A percentile compares a stretch with the other conserved stretches of the same genome.
phyloP scores from a whole-genome alignment of 2,329 filamentous ascomycete species.

The Talaromyces sp. region DNA sequence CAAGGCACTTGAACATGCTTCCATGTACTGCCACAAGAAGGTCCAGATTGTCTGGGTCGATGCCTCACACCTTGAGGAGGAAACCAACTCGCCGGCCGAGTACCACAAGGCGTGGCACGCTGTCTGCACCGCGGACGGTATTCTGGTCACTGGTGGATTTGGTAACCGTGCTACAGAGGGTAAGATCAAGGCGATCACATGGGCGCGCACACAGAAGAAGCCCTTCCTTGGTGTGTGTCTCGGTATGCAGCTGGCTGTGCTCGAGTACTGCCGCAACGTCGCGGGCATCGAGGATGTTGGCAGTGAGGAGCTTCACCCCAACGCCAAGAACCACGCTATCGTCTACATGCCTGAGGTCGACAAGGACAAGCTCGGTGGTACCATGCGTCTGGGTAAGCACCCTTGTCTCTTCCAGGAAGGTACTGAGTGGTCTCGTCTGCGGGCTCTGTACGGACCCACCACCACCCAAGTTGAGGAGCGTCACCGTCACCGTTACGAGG shows the following conservation, averaged over 20 bases:
- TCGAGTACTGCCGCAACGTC: constrained; percentile 81
- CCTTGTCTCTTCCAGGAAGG: constrained; percentile 73
- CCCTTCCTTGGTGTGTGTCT: constrained; percentile 90
- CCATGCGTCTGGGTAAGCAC: constrained; percentile 80
- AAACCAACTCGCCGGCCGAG: constrained; percentile 63
- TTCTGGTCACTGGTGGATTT: constrained; percentile 71
- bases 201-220: constrained; percentile 77
- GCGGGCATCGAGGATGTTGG: constrained; percentile 64
- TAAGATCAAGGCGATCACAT: constrained; percentile 86
- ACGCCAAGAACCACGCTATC: constrained; percentile 69
- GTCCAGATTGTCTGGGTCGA: constrained; percentile 74
- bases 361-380: constrained; percentile 76
- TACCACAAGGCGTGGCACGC: constrained; percentile 87
- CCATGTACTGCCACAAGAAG: constrained; percentile 22
- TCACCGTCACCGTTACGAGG: constrained; percentile 87
- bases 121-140: constrained; percentile 66
- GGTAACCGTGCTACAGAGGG: constrained; percentile 81
- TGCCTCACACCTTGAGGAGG: constrained; percentile 76
- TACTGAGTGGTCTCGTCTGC: constrained; percentile 77
- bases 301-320: constrained; percentile 58
- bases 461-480: constrained; percentile 65
- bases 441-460: constrained; percentile 68
- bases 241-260: constrained; percentile 89
- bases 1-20: constrained; percentile 61
- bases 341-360: constrained; percentile 91